Conservation (phyloP, 2,329 filamentous ascomycete genomes). For the Colletotrichum shisoi region DNA sequence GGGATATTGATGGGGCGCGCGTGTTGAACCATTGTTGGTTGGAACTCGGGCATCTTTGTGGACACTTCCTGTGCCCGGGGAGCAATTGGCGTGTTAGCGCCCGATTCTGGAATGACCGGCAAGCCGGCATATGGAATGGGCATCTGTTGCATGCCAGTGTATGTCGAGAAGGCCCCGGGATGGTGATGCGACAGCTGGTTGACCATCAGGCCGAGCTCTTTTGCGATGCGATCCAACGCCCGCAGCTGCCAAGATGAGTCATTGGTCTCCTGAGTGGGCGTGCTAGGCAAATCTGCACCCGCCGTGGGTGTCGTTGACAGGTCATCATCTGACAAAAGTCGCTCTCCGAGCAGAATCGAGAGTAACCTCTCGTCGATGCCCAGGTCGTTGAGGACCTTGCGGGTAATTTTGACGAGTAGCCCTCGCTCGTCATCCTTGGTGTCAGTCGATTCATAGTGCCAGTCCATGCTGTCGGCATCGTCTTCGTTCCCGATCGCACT, state of each 20-base stretch:
- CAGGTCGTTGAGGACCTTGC: constrained; percentile 85
- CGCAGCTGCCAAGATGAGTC: constrained; percentile 74
- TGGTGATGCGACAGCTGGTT: constrained; percentile 80
- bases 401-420: constrained; percentile 81
- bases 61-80: constrained; percentile 61
- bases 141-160: constrained; percentile 69
- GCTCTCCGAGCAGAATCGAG: constrained; percentile 86
- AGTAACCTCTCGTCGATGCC: constrained; percentile 88
- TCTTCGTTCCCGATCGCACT: constrained; percentile 44
- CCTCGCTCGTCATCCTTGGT: constrained; percentile 66
- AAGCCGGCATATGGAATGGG: constrained; percentile 81
- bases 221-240: constrained; percentile 83
- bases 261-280: constrained; percentile 46
- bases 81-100: constrained; percentile 43
- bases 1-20: constrained; percentile 51
- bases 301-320: constrained; percentile 59
- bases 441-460: constrained; percentile 59
- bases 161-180: constrained; percentile 87
- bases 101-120: constrained; percentile 67
- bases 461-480: constrained; percentile 56
- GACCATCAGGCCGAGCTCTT: constrained; percentile 84
- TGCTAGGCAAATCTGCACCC: constrained; percentile 41
- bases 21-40: constrained; percentile 55
- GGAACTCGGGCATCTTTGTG: constrained; percentile 56
- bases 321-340: constrained; percentile 65